Evolutionary conservation across 2,329 filamentous ascomycete genomes (phyloP).

Genomic region (Aspergillus luchuensis): DNA sequence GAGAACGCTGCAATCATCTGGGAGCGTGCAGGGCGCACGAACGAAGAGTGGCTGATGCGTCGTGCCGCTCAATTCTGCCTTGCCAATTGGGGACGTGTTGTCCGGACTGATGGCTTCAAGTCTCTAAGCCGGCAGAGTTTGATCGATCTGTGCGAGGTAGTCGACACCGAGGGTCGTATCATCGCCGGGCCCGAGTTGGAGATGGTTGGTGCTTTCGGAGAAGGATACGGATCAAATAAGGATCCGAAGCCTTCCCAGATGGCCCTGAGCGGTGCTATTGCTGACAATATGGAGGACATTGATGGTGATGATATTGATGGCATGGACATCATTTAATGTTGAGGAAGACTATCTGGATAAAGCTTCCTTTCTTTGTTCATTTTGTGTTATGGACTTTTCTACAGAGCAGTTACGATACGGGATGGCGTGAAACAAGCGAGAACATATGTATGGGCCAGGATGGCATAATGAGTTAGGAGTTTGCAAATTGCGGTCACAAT

Average conservation of each 20-base stretch:
- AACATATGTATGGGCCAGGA: not conserved
- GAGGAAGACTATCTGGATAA: not conserved
- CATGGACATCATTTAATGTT: slow-evolving; percentile 42
- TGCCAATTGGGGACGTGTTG: slow-evolving; percentile 91
- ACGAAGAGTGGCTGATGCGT: slow-evolving; percentile 90
- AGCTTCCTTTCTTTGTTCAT: not conserved
- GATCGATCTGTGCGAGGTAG: slow-evolving; percentile 89
- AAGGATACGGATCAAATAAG: slow-evolving; percentile 42
- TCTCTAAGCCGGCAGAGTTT: slow-evolving; percentile 75
- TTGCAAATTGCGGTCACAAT: not conserved
- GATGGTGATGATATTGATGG: slow-evolving; percentile 52
- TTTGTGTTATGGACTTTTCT: slow-evolving; percentile 8
- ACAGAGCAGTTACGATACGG: not conserved
- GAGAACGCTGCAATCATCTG: slow-evolving; percentile 94
- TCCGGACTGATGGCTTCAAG: slow-evolving; percentile 84
- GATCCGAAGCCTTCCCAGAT: slow-evolving; percentile 35
- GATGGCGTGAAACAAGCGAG: not conserved
- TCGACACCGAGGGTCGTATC: slow-evolving; percentile 89
- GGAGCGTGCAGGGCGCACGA: slow-evolving; percentile 87
- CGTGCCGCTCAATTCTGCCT: slow-evolving; percentile 87
- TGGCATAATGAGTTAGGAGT: not conserved
- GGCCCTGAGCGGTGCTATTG: slow-evolving; percentile 28
- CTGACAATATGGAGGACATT: slow-evolving; percentile 43
- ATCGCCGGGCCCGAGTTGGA: slow-evolving; percentile 83
- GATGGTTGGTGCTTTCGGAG: slow-evolving; percentile 57